These are phyloP conservation scores for Polygonum aviculare DNA, from an alignment of 148 eudicot genomes.

Conservation along the genomic window DNA sequence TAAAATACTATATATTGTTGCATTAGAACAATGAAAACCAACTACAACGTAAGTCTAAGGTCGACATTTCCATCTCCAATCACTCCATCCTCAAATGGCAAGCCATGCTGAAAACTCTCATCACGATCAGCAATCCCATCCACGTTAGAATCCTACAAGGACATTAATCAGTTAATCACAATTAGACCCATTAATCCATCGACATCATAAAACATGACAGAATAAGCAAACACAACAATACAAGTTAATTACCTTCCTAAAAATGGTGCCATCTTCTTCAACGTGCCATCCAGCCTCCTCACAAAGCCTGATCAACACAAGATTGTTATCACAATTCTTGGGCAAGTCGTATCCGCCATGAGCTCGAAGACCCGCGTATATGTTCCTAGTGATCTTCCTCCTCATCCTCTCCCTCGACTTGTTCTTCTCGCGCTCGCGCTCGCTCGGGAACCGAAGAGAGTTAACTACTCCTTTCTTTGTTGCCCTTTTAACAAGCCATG, in stretches of 20 bases:
- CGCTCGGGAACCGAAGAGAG: conserved; percentile 31
- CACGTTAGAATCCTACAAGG: not conserved
- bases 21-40: no score
- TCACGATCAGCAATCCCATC: not conserved
- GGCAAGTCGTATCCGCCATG: conserved; percentile 29
- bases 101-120: not conserved
- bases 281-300: conserved; percentile 40
- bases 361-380: conserved; percentile 24
- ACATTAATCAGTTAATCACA: not conserved
- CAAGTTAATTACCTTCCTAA: conserved; percentile 22
- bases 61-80: not conserved
- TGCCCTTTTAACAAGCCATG: conserved; percentile 33
- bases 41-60: not conserved
- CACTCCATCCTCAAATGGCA: not conserved
- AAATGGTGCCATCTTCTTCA: conserved; percentile 25
- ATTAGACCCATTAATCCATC: not conserved
- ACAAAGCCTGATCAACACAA: conserved; percentile 29
- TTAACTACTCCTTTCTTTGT: conserved; percentile 28
- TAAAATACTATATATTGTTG: no score
- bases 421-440: conserved; percentile 30
- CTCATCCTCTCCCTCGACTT: conserved; percentile 29
- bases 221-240: not conserved
- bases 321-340: conserved; percentile 31
- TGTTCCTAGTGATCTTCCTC: conserved; percentile 19
- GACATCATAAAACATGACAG: not conserved